Base-by-base conservation (phyloP, 768 basidiomycete genomes). In the Clitopilus passeckerianus region DNA sequence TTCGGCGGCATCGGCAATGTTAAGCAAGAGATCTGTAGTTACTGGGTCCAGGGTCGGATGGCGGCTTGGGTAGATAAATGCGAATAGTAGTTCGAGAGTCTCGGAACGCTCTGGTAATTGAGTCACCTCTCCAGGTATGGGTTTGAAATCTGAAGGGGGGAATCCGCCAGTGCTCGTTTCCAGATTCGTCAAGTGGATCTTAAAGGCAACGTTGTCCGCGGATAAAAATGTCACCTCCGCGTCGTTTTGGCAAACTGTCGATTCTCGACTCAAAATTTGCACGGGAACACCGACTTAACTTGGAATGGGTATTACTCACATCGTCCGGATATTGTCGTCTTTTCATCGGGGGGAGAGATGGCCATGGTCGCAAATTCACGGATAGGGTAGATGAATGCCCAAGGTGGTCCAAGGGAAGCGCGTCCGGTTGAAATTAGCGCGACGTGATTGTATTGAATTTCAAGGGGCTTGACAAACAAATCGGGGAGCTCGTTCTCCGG, bases 1-100 rank as follows among this genome's bases (percentile, higher is more conserved):
- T 55, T 72, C 71, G 43, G 68, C 70, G 2, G 72, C 71, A 53
- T 72, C 71, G 1, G 70, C 69, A 9, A 74, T 41, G 4, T 58
- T 44, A 0, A 54, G 59, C 22, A 74, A 53, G 1, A 60, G 43
- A 1, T 54, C 57, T 20, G 69, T 68, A 3, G 58, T 54, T 15
- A 64, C 53, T 4, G 58, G 35, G 14, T 67, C 58, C 33, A 72
- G 54, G 8, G 60, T 58, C 0, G 70, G 70, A 24, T 69, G 66
- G 18, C 64, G 64, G 18, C 58, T 61, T 4, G 70, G 71, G 30
- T 71, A 70, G 2, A 69, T 64, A 53, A 63, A 73, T 35, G 66
- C 65, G 56, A 72, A 72, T 1, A 71, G 64, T 2, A 71, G 60
- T 18, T 68, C 67, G 5, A 73, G 67, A 0, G 66, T 67, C 15